A percentile compares a stretch with the other conserved stretches of the same genome.
These are phyloP conservation scores for Carallia pectinifolia DNA, from an alignment of 345 rosid genomes.

Conservation along the genomic window DNA sequence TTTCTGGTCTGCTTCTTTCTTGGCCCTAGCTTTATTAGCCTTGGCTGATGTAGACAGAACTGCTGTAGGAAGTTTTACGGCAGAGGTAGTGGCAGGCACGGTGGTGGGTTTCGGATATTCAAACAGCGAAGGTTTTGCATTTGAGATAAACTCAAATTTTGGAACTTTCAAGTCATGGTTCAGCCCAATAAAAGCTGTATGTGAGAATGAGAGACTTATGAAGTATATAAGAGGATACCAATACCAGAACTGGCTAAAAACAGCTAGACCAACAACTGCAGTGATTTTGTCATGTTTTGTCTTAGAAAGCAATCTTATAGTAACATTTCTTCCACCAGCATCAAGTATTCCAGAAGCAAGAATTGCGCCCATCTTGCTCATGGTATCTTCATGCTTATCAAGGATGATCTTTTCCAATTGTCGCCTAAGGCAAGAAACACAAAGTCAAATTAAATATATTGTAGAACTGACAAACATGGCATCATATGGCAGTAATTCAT, in stretches of 20 bases:
- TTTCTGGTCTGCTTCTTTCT: constrained; percentile 97
- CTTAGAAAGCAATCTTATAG: constrained; percentile 88
- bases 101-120: constrained; percentile 96
- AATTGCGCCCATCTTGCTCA: constrained; percentile 99
- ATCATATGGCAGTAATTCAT: neutral
- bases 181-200: constrained; percentile 93
- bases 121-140: constrained; percentile 89
- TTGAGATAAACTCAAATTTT: constrained; percentile 88
- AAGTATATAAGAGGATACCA: constrained; percentile 98
- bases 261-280: constrained; percentile 95
- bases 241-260: constrained; percentile 99
- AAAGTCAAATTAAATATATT: neutral
- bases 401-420: constrained; percentile 92
- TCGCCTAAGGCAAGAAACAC: constrained; percentile 46
- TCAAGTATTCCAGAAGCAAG: constrained; percentile 96
- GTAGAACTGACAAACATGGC: neutral
- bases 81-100: constrained; percentile 69
- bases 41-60: constrained; percentile 91
- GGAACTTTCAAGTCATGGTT: constrained; percentile 95
- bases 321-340: constrained; percentile 99
- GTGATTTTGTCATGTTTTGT: constrained; percentile 93
- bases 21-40: constrained; percentile 83
- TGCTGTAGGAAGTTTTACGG: constrained; percentile 90
- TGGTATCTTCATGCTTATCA: constrained; percentile 97
- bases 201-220: constrained; percentile 87